Evolutionary conservation across 306 rosid genomes (phyloP).

Genomic region (Cercis canadensis): DNA sequence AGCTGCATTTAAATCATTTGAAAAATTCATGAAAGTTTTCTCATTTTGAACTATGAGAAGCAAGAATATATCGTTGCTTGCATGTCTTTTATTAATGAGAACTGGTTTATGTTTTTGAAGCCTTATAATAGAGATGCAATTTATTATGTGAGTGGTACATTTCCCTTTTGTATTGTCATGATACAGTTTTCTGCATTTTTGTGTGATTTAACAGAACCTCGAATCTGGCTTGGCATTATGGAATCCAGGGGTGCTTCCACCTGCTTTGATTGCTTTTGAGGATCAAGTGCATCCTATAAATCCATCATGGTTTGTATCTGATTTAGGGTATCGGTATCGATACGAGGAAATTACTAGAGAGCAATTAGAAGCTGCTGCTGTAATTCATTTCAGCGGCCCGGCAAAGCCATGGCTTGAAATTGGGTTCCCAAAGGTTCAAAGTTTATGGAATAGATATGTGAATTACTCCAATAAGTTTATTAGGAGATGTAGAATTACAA

Average conservation of each 20-base stretch:
- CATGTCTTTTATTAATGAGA: background rate
- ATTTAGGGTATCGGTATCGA: constrained; percentile 66
- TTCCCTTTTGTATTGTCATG: no score
- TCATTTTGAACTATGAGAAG: constrained; percentile 4
- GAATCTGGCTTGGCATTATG: constrained; percentile 60
- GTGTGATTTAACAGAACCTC: constrained; percentile 62
- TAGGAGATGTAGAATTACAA: constrained; percentile 73
- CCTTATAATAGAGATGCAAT: constrained; percentile 3
- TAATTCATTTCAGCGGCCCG: constrained; percentile 90
- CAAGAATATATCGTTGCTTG: background rate
- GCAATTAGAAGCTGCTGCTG: constrained; percentile 63
- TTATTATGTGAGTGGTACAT: background rate
- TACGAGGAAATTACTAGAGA: constrained; percentile 43
- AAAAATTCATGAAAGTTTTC: constrained; percentile 3
- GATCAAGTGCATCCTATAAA: constrained; percentile 80
- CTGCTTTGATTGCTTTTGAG: constrained; percentile 74
- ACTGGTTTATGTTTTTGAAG: constrained; percentile 16
- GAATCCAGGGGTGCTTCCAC: constrained; percentile 85
- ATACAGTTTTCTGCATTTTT: background rate
- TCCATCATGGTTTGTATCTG: constrained; percentile 67
- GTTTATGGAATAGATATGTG: constrained; percentile 77
- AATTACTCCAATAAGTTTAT: constrained; percentile 73
- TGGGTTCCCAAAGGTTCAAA: constrained; percentile 73
- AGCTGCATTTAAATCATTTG: background rate
- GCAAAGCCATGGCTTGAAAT: constrained; percentile 99